phyloP scores from a whole-genome alignment of 768 basidiomycete species.

The Suillus paluster region DNA sequence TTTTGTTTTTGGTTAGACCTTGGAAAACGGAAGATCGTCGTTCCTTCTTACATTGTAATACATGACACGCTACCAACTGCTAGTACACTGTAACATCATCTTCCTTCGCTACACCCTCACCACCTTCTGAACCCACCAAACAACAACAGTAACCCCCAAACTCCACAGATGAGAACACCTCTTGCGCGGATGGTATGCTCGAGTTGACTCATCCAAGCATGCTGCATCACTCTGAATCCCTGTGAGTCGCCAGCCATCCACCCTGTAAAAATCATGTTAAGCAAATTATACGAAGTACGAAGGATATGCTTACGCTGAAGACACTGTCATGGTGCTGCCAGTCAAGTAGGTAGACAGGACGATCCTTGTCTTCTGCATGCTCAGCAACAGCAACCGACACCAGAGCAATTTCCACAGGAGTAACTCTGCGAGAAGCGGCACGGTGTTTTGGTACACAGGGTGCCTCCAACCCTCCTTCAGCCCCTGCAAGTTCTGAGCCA shows the following conservation, averaged over 20 bases:
- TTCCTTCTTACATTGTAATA: too few species aligned
- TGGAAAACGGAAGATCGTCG: too few species aligned
- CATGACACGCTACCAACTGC: too few species aligned
- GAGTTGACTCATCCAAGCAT: background rate
- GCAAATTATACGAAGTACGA: background rate
- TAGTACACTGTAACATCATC: too few species aligned
- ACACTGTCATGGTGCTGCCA: constrained; percentile 24
- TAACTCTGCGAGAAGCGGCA: constrained; percentile 15
- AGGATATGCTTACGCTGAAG: constrained; percentile 22
- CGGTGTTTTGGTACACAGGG: constrained; percentile 5
- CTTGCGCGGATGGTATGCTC: too few species aligned
- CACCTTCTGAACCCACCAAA: too few species aligned
- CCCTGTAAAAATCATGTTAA: constrained; percentile 5
- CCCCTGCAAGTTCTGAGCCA: constrained; percentile 20
- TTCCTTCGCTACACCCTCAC: too few species aligned
- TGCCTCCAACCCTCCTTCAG: constrained; percentile 15
- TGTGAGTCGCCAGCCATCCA: constrained; percentile 12
- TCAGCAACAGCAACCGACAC: constrained; percentile 28
- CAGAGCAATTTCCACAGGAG: constrained; percentile 25
- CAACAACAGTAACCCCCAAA: too few species aligned
- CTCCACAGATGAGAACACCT: too few species aligned
- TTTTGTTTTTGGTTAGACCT: too few species aligned
- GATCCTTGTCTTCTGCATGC: constrained; percentile 14
- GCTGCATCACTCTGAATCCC: background rate
- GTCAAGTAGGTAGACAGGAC: constrained; percentile 26